These are phyloP conservation scores for Suillus paluster DNA, from an alignment of 768 basidiomycete species.

Conservation along the genomic window DNA sequence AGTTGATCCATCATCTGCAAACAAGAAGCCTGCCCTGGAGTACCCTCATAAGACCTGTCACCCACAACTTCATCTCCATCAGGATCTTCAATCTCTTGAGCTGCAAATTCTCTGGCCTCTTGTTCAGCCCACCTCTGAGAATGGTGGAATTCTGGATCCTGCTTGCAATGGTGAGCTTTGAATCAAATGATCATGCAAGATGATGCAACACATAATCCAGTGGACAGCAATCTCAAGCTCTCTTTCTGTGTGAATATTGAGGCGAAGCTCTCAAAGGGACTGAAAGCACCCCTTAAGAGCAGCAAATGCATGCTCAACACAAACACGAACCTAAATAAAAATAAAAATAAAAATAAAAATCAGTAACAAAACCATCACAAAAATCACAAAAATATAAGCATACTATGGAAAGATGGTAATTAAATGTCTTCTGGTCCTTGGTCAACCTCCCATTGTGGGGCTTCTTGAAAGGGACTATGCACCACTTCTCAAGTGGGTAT, in stretches of 20 bases:
- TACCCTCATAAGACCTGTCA: background rate
- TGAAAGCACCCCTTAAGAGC: constrained; percentile 6
- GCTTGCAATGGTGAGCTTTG: background rate
- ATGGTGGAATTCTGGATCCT: background rate
- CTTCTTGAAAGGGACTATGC: constrained; percentile 18
- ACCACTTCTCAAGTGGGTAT: constrained; percentile 4
- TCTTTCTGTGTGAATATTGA: too few relatives aligned
- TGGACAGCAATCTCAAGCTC: constrained; percentile 5
- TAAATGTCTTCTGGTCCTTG: constrained; percentile 5
- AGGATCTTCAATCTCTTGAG: too few relatives aligned
- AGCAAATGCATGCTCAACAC: constrained; percentile 7
- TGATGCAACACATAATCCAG: constrained; percentile 7
- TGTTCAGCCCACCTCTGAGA: background rate
- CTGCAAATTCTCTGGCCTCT: too few relatives aligned
- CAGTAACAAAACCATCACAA: background rate
- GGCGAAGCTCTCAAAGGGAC: constrained; percentile 4
- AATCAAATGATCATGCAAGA: constrained; percentile 10
- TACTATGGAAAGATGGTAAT: constrained; percentile 3
- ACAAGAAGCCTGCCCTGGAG: too few relatives aligned
- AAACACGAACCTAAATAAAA: background rate
- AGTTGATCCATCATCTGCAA: too few relatives aligned
- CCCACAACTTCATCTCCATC: too few relatives aligned
- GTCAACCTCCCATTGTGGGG: background rate
- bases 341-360: too few relatives aligned
- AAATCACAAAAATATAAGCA: background rate